Conservation (phyloP, 1,139 yeast genomes). For the Yamadazyma blattariae region DNA sequence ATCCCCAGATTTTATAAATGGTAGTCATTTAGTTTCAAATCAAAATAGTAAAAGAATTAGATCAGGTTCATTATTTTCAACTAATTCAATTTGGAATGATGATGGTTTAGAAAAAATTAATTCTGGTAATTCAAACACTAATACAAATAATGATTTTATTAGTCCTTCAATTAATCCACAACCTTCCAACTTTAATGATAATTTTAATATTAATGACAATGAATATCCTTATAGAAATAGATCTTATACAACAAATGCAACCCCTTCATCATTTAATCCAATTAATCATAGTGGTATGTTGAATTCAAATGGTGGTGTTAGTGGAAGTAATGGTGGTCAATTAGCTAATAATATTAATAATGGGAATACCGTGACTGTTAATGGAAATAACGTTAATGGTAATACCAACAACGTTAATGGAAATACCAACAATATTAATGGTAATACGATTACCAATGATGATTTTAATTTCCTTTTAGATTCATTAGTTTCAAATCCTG, state of each 20-base stretch:
- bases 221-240: conserved; percentile 30
- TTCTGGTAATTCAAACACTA: conserved; percentile 1
- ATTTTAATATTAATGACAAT: conserved; percentile 7
- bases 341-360: neutral
- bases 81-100: conserved; percentile 50
- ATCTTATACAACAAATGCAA: conserved; percentile 49
- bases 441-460: conserved; percentile 13
- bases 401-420: neutral
- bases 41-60: conserved; percentile 29
- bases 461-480: conserved; percentile 33
- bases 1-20: conserved; percentile 12
- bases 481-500: conserved; percentile 21
- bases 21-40: conserved; percentile 10
- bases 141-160: conserved; percentile 15
- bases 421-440: neutral
- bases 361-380: too few relatives aligned
- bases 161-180: conserved; percentile 35
- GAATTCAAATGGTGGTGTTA: too few relatives aligned
- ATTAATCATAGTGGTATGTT: too few relatives aligned
- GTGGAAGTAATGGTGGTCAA: conserved; percentile 9
- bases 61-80: conserved; percentile 44
- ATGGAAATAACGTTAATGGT: too few relatives aligned
- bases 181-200: conserved; percentile 11
- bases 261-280: conserved; percentile 15
- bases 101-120: conserved; percentile 20